Conservation (phyloP, 306 rosid species). For the Vigna nakashimae region DNA sequence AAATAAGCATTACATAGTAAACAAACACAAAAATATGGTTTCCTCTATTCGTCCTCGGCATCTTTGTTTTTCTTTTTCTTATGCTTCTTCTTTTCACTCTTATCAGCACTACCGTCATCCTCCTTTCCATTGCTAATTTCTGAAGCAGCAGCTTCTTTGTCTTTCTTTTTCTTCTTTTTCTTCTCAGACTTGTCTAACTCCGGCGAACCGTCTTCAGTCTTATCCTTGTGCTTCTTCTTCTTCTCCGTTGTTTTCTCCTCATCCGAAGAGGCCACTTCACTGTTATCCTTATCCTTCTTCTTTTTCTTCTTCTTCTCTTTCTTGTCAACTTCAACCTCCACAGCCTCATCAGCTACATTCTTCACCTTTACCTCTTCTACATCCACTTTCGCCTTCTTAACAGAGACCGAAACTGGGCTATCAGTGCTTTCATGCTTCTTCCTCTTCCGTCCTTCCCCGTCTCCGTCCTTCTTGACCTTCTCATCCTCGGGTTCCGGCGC, state of each 20-base stretch:
- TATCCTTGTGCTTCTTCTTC: conserved; percentile 62
- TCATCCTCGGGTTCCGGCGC: conserved; percentile 45
- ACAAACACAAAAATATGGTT: conserved; percentile 33
- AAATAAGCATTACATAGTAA: conserved; percentile 25
- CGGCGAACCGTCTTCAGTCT: conserved; percentile 54
- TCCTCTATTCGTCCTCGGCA: conserved; percentile 55
- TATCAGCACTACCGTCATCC: conserved; percentile 50
- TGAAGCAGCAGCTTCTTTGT: conserved; percentile 50
- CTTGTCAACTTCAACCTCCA: conserved; percentile 56
- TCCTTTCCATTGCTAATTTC: conserved; percentile 39
- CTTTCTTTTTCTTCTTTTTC: conserved; percentile 62
- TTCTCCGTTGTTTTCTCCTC: conserved; percentile 54
- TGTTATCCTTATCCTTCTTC: conserved; percentile 58
- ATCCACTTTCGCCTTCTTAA: conserved; percentile 58
- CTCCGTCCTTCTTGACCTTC: conserved; percentile 28
- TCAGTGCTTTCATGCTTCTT: conserved; percentile 54
- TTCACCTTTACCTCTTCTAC: conserved; percentile 43
- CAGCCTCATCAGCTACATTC: conserved; percentile 36
- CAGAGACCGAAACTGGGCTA: conserved; percentile 46
- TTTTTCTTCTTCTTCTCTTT: conserved; percentile 67
- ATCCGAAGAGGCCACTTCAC: conserved; percentile 34
- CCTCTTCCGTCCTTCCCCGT: conserved; percentile 56
- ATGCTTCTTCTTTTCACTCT: conserved; percentile 73
- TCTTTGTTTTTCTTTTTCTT: conserved; percentile 61
- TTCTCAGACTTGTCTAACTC: conserved; percentile 67